Evolutionary conservation across 805 yeast genomes (phyloP), one percentile per base, ranked within the genome.

Genomic region (Pichia occidentalis): DNA sequence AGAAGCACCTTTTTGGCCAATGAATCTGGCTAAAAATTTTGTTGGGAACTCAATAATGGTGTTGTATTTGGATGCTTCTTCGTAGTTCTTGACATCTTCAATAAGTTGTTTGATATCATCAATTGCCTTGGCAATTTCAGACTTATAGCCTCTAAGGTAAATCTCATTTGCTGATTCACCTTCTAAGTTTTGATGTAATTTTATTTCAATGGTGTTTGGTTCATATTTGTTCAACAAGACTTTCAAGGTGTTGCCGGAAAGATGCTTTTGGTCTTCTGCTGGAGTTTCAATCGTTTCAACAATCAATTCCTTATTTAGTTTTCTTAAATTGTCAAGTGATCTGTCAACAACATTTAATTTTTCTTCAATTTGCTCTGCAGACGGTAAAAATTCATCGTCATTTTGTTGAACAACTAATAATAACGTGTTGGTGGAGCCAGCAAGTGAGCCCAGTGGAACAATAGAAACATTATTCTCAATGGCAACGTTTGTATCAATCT

Each of bases 1-100:
- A 54, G 77, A 76, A 29, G 85, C 64, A 39, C 99, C 98, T 44
- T 76, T 83, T 56, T 81, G 83, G 49, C 99, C 99, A 59, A 92
- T 86, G 37, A 94, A 68, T 61, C 92, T 78, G 21, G 92, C 72
- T 43, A 90, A 65, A 33, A 77, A 73, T 36, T 68, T 63, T 2
- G 77, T 60, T 45, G 96, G 94, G 55, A 86, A 77, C 22, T 66
- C 68, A 37, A 80, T 60, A 14, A 73, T 63, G 13, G 71, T 56
- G 40, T 54, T 51, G 60, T 68, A 68, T 25, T 62, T 62, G 10
- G 63, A 60, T 9, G 66, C 66, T 39, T 48, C 50, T 36, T 60
- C 67, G 40, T 59, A 61, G 43, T 62, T 61, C 39, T 63, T 57
- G 24, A 68, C 60, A 38, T 68, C 73, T 21, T 70, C 73, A 41